phyloP scores from a whole-genome alignment of 2,329 filamentous ascomycete genomes.

The Xylariomycetidae sp. region DNA sequence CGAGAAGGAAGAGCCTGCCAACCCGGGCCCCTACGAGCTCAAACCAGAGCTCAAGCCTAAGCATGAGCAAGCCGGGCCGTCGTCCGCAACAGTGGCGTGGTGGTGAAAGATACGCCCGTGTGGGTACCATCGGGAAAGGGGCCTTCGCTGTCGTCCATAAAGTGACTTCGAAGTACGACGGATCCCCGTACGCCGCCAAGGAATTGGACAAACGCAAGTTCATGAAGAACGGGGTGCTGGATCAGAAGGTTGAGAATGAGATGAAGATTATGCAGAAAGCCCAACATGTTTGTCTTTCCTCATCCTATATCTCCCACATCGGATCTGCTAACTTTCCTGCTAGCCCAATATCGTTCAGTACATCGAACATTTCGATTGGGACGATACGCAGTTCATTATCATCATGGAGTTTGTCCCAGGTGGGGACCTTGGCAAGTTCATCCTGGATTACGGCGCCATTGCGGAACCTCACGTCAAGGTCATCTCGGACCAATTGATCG shows the following conservation, averaged over 20 bases:
- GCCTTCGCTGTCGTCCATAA: constrained; percentile 94
- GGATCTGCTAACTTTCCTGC: constrained; percentile 13
- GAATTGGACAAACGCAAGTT: constrained; percentile 90
- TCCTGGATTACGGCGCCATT: constrained; percentile 57
- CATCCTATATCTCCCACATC: background rate
- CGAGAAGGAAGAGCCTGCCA: constrained; percentile 9
- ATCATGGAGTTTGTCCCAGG: constrained; percentile 88
- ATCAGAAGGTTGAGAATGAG: constrained; percentile 92
- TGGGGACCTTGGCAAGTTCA: constrained; percentile 74
- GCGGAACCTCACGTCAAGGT: constrained; percentile 61
- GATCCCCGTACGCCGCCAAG: constrained; percentile 81
- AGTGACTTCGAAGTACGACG: constrained; percentile 78
- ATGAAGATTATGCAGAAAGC: constrained; percentile 91
- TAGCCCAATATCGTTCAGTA: constrained; percentile 87
- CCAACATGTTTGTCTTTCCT: constrained; percentile 60
- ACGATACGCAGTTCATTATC: constrained; percentile 81
- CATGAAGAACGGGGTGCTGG: constrained; percentile 84
- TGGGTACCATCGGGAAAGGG: constrained; percentile 78
- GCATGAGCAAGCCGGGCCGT: constrained; percentile 27
- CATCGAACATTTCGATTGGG: constrained; percentile 79
- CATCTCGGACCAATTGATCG: constrained; percentile 71
- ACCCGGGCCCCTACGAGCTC: too few species aligned
- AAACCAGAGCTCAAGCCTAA: too few species aligned
- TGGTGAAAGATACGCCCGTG: constrained; percentile 76
- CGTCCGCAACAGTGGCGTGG: constrained; percentile 70